These are phyloP conservation scores for Aspergillus coremiiformis DNA, from an alignment of 495 filamentous ascomycete genomes.

Conservation along the genomic window DNA sequence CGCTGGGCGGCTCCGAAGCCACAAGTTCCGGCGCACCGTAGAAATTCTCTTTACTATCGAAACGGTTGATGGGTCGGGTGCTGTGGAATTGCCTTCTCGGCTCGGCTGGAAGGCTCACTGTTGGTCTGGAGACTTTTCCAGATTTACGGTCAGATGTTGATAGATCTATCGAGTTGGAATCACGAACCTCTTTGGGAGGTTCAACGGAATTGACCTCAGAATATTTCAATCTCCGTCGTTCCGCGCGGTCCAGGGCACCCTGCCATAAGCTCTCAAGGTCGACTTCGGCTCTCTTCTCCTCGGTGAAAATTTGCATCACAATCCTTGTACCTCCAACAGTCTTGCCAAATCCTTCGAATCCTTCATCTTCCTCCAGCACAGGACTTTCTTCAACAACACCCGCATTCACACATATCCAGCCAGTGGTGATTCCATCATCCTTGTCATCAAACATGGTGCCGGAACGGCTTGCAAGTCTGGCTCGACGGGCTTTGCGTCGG, in stretches of 20 bases:
- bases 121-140: slow-evolving; percentile 7
- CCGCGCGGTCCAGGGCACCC: slow-evolving; percentile 38
- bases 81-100: slow-evolving; percentile 15
- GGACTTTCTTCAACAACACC: slow-evolving; percentile 55
- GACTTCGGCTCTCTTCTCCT: slow-evolving; percentile 74
- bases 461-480: slow-evolving; percentile 60
- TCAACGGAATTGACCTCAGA: slow-evolving; percentile 10
- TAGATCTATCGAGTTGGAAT: slow-evolving; percentile 10
- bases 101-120: slow-evolving; percentile 6
- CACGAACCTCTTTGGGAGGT: slow-evolving; percentile 24
- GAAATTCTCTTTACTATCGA: neutral
- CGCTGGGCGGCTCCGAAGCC: slow-evolving; percentile 2
- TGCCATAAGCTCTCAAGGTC: slow-evolving; percentile 79
- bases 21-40: neutral
- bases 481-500: slow-evolving; percentile 67
- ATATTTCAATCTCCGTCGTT: slow-evolving; percentile 25
- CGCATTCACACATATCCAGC: slow-evolving; percentile 93
- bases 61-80: neutral
- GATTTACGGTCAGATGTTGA: slow-evolving; percentile 18
- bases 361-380: slow-evolving; percentile 26
- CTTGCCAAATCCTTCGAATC: slow-evolving; percentile 69
- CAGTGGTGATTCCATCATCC: slow-evolving; percentile 80
- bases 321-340: slow-evolving; percentile 51
- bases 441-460: slow-evolving; percentile 41
- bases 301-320: slow-evolving; percentile 86